Percentiles rank a stretch among this genome's conserved stretches.
phyloP scores from a whole-genome alignment of 371 early-diverging fungal genomes.

The Lichtheimia ramosa region DNA sequence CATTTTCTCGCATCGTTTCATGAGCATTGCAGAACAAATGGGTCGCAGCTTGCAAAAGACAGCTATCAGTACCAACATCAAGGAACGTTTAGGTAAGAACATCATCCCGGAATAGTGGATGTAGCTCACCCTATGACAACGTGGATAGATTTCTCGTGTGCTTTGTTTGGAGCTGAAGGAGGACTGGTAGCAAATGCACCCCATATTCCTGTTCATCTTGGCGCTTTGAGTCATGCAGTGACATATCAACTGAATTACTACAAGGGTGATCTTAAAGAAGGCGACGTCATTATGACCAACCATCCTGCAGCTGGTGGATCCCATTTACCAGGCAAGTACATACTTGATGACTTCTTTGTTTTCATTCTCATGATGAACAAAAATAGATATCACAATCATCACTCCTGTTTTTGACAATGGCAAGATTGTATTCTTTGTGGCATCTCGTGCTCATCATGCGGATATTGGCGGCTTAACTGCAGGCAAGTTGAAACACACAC shows the following conservation, averaged over 20 bases:
- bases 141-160: conserved; percentile 90
- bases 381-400: conserved; percentile 87
- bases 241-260: conserved; percentile 82
- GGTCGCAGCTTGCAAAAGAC: conserved; percentile 94
- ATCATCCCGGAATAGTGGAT: too few relatives aligned
- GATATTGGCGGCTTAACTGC: conserved; percentile 92
- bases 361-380: neutral
- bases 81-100: conserved; percentile 71
- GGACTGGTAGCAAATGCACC: conserved; percentile 91
- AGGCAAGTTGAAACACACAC: conserved; percentile 30
- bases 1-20: conserved; percentile 94
- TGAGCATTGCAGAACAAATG: conserved; percentile 98
- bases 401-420: conserved; percentile 92
- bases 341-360: too few relatives aligned
- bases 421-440: conserved; percentile 90
- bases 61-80: conserved; percentile 94
- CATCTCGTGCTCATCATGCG: conserved; percentile 95
- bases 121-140: too few relatives aligned
- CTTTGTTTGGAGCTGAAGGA: conserved; percentile 92
- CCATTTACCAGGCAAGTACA: conserved; percentile 79
- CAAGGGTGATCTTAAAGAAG: conserved; percentile 66
- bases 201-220: conserved; percentile 95
- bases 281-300: conserved; percentile 94
- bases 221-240: conserved; percentile 92
- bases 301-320: conserved; percentile 97